Evolutionary conservation across 805 yeast species (phyloP), one percentile per base, ranked within the genome.

Genomic region (Candida coquimbonensis): DNA sequence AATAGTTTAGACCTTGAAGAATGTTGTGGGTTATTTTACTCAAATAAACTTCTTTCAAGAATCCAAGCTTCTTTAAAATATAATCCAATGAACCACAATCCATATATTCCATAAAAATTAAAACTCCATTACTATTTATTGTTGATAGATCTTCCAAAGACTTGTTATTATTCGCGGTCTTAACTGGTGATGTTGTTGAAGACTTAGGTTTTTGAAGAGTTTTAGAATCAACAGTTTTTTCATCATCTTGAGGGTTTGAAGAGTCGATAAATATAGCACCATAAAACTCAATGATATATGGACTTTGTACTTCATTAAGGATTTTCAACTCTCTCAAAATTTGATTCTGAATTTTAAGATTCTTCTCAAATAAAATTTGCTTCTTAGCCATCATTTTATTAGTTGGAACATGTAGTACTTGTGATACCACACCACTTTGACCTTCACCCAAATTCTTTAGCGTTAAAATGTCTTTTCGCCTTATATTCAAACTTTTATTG

Each of bases 51-150:
- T 83, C 84, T 3, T 86, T 83, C 34, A 86, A 70, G 12, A 81
- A 79, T 6, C 89, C 88, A 38, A 73, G 65, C 5, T 72, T 62
- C 45, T 74, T 73, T 50, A 82, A 67, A 24, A 91, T 82, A 50
- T 86, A 80, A 61, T 93, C 98, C 34, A 91, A 70, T 0, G 97
- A 88, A 0, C 96, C 91, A 64, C 96, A 87, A 64, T 91, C 96
- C 78, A 91, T 87, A 65, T 87, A 90, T 65, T 91, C 98, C 95
- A 90, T 89, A 61, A 96, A 84, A 49, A 93, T 85, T 13, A 88
- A 83, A 16, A 93, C 90, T 50, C 87, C 86, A 57, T 77, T 78
- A 50, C 69, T 65, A 12, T 52, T 55, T 8, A 60, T 47, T 9
- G 53, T 50, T 9, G 54, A 40, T 13, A 50, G 51, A 12, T 56